Conservation (phyloP, 2,329 filamentous ascomycete genomes). For the Trichoderma arundinaceum region DNA sequence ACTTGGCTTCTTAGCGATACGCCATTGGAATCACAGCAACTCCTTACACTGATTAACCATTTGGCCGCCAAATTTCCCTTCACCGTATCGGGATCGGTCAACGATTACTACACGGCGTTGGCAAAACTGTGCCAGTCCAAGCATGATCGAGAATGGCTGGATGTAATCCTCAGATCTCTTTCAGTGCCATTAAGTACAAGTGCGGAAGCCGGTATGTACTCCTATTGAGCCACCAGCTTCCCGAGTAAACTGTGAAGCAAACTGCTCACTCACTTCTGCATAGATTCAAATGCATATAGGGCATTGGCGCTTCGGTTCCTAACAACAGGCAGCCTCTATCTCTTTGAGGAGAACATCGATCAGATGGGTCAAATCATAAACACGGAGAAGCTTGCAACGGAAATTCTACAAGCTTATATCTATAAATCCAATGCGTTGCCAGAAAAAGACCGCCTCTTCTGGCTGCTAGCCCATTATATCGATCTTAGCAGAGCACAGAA, state of each 20-base stretch:
- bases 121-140: slow-evolving; percentile 44
- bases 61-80: slow-evolving; percentile 37
- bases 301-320: slow-evolving; percentile 50
- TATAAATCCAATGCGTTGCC: slow-evolving; percentile 30
- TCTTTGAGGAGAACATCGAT: slow-evolving; percentile 50
- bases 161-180: slow-evolving; percentile 41
- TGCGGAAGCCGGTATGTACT: slow-evolving; percentile 35
- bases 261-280: slow-evolving; percentile 1
- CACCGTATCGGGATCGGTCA: slow-evolving; percentile 37
- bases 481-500: slow-evolving; percentile 55
- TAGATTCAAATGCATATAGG: slow-evolving; percentile 40
- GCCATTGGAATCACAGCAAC: slow-evolving; percentile 34
- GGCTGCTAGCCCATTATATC: slow-evolving; percentile 71
- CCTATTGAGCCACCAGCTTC: background rate
- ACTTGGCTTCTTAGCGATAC: slow-evolving; percentile 34
- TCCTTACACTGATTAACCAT: slow-evolving; percentile 47
- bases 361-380: slow-evolving; percentile 48
- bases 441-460: slow-evolving; percentile 57
- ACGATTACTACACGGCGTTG: slow-evolving; percentile 51
- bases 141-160: slow-evolving; percentile 34
- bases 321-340: slow-evolving; percentile 43
- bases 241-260: background rate
- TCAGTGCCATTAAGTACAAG: slow-evolving; percentile 39
- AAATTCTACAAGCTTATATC: slow-evolving; percentile 40
- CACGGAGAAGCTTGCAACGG: slow-evolving; percentile 48